phyloP scores from a whole-genome alignment of 192 early-diverging fungal species.

The Diversispora eburnea region DNA sequence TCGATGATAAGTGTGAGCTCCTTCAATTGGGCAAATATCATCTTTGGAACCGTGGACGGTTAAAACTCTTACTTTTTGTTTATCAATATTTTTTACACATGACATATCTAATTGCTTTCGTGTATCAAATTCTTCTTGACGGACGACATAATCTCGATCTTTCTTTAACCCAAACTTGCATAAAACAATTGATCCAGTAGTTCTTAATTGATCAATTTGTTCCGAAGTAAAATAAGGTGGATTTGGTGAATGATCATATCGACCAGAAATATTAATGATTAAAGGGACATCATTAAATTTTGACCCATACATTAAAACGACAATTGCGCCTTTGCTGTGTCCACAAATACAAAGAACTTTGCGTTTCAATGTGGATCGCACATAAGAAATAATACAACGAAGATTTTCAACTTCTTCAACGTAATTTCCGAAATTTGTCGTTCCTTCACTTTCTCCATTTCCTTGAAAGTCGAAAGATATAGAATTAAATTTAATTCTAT shows the following conservation, averaged over 20 bases:
- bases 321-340: conserved; percentile 54
- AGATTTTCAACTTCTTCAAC: conserved; percentile 48
- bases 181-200: conserved; percentile 48
- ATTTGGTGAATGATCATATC: conserved; percentile 47
- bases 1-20: conserved; percentile 44
- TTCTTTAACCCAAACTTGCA: conserved; percentile 34
- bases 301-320: conserved; percentile 47
- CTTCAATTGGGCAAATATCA: conserved; percentile 42
- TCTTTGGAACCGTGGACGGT: conserved; percentile 49
- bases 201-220: conserved; percentile 36
- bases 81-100: conserved; percentile 38
- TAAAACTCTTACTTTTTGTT: conserved; percentile 41
- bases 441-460: conserved; percentile 51
- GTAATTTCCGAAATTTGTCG: conserved; percentile 55
- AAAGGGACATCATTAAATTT: conserved; percentile 38
- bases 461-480: conserved; percentile 56
- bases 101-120: conserved; percentile 44
- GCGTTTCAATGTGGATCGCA: conserved; percentile 17
- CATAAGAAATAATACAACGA: conserved; percentile 35
- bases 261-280: conserved; percentile 45
- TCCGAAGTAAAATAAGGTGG: conserved; percentile 43
- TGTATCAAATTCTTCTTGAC: conserved; percentile 34
- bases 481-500: conserved; percentile 30
- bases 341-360: conserved; percentile 42
- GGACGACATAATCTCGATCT: conserved; percentile 25